Conservation (phyloP, 164 flowering plant species). For the Annona cherimola region DNA sequence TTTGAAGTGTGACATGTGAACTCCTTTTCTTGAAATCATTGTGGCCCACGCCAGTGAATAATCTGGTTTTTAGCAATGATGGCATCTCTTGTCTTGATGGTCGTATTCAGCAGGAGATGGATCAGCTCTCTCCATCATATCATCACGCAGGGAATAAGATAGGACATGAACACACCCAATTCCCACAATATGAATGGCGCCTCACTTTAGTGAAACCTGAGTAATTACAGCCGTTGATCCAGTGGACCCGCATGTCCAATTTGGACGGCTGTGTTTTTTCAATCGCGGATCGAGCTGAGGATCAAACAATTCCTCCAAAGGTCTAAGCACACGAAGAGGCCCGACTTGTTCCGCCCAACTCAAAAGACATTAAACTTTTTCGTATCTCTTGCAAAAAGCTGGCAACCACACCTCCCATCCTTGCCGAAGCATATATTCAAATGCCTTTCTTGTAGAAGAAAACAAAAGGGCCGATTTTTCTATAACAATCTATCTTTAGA, state of each 20-base stretch:
- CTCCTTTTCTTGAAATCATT: slow-evolving; percentile 32
- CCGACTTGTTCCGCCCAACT: slow-evolving; percentile 15
- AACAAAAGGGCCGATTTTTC: not conserved
- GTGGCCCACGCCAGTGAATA: slow-evolving; percentile 57
- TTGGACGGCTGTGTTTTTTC: not conserved
- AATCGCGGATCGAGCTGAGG: not conserved
- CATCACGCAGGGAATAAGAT: not conserved
- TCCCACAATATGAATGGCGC: not conserved
- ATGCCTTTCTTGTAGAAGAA: not conserved
- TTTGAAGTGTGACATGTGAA: slow-evolving; percentile 42
- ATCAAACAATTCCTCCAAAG: not conserved
- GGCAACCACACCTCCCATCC: slow-evolving; percentile 1
- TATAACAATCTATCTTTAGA: not conserved
- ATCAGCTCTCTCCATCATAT: not conserved
- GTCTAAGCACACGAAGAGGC: not conserved
- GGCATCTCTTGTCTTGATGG: slow-evolving; percentile 17
- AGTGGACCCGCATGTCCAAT: not conserved
- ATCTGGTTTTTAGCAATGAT: slow-evolving; percentile 54
- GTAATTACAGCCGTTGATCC: not conserved
- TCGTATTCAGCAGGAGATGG: slow-evolving; percentile 1
- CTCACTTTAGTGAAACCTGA: not conserved
- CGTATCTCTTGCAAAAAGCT: slow-evolving; percentile 1
- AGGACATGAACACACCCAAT: not conserved
- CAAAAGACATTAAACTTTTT: slow-evolving; percentile 11
- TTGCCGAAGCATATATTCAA: not conserved